A percentile compares a stretch with the other conserved stretches of the same genome.
These are phyloP conservation scores for Rhizopogon salebrosus DNA, from an alignment of 768 basidiomycete genomes.

Conservation along the genomic window DNA sequence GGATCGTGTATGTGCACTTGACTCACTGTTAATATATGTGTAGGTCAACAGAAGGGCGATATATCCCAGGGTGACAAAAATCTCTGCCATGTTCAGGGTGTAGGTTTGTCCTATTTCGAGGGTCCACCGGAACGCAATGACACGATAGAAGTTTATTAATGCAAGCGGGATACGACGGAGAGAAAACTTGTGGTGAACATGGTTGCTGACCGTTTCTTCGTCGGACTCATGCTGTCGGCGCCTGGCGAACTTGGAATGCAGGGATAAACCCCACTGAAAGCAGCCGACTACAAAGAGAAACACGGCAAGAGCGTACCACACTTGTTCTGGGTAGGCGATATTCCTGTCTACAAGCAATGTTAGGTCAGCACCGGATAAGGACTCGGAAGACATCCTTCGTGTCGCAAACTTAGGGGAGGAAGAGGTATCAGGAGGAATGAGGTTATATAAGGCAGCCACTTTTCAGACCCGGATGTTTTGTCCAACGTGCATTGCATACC, in stretches of 20 bases:
- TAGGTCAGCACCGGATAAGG: background rate
- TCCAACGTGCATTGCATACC: too few relatives aligned
- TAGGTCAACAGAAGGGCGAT: conserved; percentile 39
- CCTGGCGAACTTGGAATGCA: conserved; percentile 15
- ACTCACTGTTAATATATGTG: conserved; percentile 40
- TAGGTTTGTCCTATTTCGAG: conserved; percentile 38
- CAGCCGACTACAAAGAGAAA: conserved; percentile 17
- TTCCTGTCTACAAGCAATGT: background rate
- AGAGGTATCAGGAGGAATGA: too few relatives aligned
- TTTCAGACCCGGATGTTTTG: too few relatives aligned
- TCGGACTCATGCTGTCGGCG: conserved; percentile 5
- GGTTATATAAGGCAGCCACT: too few relatives aligned
- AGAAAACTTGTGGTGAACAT: conserved; percentile 30
- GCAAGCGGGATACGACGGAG: conserved; percentile 34
- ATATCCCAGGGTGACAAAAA: conserved; percentile 43
- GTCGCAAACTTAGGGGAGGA: too few relatives aligned
- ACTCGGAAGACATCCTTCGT: background rate
- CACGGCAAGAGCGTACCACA: conserved; percentile 14
- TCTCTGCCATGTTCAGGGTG: conserved; percentile 35
- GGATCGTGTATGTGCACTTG: conserved; percentile 15
- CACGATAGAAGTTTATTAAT: conserved; percentile 38
- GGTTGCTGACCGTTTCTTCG: conserved; percentile 8
- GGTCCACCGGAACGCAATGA: conserved; percentile 44
- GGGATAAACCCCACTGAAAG: conserved; percentile 21
- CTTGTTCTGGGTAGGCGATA: conserved; percentile 2